phyloP scores from a whole-genome alignment of 192 early-diverging fungal species.

The Dissophora globulifera region DNA sequence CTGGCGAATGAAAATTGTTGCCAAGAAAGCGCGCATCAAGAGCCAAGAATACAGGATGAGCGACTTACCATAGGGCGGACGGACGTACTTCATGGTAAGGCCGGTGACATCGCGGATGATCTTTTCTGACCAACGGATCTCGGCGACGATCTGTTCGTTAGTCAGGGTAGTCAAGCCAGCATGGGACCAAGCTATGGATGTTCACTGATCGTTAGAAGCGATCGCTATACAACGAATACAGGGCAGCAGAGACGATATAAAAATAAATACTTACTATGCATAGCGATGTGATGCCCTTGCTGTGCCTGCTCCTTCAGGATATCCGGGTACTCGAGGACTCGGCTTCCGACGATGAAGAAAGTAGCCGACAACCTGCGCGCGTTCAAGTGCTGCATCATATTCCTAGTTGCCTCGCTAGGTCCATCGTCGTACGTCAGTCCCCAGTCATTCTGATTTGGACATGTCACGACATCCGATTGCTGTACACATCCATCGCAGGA shows the following conservation, averaged over 20 bases:
- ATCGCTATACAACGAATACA: too few relatives aligned
- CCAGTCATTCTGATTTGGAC: conserved; percentile 57
- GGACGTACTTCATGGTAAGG: conserved; percentile 62
- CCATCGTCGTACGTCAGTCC: conserved; percentile 61
- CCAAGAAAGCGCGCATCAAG: not conserved
- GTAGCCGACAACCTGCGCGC: conserved; percentile 32
- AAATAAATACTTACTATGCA: conserved; percentile 59
- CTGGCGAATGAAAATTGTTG: too few relatives aligned
- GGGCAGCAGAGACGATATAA: not conserved
- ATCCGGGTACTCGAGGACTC: conserved; percentile 60
- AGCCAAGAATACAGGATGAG: not conserved
- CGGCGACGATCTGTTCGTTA: conserved; percentile 69
- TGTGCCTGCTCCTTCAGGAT: conserved; percentile 47
- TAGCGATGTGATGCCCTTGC: conserved; percentile 57
- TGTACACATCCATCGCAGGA: conserved; percentile 56
- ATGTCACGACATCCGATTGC: conserved; percentile 49
- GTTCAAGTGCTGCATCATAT: conserved; percentile 52
- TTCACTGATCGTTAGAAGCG: too few relatives aligned
- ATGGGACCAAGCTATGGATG: conserved; percentile 75
- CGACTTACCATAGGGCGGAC: conserved; percentile 65
- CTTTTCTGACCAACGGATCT: conserved; percentile 63
- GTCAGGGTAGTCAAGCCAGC: conserved; percentile 63
- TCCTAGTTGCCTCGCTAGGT: conserved; percentile 44
- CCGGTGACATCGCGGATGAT: conserved; percentile 66
- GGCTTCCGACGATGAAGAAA: conserved; percentile 62